Evolutionary conservation across 768 basidiomycete species (phyloP), one percentile per base, ranked within the genome.

Genomic region (Amanita muscaria): DNA sequence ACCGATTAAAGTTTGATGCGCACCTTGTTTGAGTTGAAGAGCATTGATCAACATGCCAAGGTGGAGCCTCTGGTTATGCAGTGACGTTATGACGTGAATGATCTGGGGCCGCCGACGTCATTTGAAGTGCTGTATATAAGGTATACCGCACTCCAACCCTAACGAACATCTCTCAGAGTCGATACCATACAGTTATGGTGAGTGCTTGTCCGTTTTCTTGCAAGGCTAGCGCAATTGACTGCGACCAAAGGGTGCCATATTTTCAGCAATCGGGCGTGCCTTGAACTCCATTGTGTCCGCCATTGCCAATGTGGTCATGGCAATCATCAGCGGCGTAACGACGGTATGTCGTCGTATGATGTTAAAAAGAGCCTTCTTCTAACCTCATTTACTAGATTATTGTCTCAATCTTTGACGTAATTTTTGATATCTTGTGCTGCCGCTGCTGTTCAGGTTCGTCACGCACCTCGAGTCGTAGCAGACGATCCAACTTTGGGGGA

Each of bases 231-330:
- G n/a, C n/a, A n/a, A n/a, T n/a, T n/a, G n/a, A n/a, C n/a, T n/a
- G n/a, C n/a, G n/a, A n/a, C n/a, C n/a, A n/a, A 21, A 81, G 80
- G 80, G 79, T 40, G 69, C 79, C 18, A 66, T 81, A 41, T 63
- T 83, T 57, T 82, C 79, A 56, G 72, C 81, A 19, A 83, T 85
- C 34, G 81, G 78, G 16, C 53, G 59, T 39, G 80, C 70, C 21
- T 74, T 83, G 47, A 74, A 74, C 44, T 64, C 75, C 40, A 58
- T 85, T 48, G 69, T 85, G 52, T 69, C 69, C 44, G 80, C 77
- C 14, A 77, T 83, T 39, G 80, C 79, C 11, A 54, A 51, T 42
- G 64, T 83, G 3, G 54, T 81, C 48, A 76, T 78, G 73, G 62
- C 77, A 30, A 79, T 84, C 47, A 67, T 84, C 36, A 53, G 67